Conservation (phyloP, 2,329 filamentous ascomycete species). For the Bipolaris oryzae region DNA sequence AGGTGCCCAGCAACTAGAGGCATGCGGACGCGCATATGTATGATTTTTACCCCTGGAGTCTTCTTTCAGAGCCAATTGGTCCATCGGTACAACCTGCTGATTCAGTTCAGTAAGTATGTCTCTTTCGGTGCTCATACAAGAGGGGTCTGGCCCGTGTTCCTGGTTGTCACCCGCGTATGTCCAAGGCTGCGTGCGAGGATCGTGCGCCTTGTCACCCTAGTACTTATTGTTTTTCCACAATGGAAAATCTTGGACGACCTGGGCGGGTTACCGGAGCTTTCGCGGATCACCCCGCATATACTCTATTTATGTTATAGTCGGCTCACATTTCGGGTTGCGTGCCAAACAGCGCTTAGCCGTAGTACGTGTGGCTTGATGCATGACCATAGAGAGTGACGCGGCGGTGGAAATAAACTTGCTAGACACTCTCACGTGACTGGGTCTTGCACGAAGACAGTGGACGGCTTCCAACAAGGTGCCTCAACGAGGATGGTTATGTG, state of each 20-base stretch:
- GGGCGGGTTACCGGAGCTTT: constrained; percentile 16
- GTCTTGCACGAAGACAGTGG: background rate
- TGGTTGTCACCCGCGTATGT: too few species aligned
- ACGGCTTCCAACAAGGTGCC: background rate
- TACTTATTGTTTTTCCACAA: background rate
- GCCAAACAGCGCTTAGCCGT: constrained; percentile 11
- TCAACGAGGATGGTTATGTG: too few species aligned
- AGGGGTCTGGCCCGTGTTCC: too few species aligned
- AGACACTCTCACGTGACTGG: background rate
- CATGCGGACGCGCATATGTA: too few species aligned
- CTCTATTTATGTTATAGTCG: background rate
- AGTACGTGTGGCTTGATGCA: background rate
- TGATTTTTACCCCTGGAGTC: too few species aligned
- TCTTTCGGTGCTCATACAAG: too few species aligned
- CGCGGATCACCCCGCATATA: constrained; percentile 9
- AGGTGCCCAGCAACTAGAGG: background rate
- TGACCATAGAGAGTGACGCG: background rate
- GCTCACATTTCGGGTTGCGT: background rate
- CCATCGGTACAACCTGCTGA: too few species aligned
- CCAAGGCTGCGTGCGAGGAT: background rate
- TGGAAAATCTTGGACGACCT: background rate
- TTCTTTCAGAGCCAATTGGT: too few species aligned
- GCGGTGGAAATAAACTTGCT: background rate
- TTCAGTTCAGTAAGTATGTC: too few species aligned
- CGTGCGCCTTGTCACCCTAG: background rate